Percentiles rank a stretch among this genome's conserved stretches.
phyloP scores from a whole-genome alignment of 179 eudicot species.

The Silene vulgaris region DNA sequence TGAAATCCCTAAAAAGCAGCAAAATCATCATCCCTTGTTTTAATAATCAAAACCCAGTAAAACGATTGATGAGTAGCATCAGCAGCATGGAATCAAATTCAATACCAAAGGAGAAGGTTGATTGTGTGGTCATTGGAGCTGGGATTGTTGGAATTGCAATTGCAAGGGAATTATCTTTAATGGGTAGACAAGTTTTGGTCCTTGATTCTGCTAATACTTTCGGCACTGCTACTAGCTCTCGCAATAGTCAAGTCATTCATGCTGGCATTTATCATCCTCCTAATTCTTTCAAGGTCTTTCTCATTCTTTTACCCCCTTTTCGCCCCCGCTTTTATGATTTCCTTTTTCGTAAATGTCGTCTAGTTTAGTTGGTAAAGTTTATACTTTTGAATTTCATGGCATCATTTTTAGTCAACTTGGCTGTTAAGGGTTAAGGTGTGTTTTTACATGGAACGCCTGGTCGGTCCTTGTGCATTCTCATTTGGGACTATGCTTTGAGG shows the following conservation, averaged over 20 bases:
- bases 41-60: not conserved
- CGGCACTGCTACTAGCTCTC: constrained; percentile 78
- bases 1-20: constrained; percentile 4
- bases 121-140: constrained; percentile 85
- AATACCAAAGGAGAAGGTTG: constrained; percentile 59
- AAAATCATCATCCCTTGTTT: not conserved
- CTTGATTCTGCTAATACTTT: constrained; percentile 68
- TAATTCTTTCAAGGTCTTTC: constrained; percentile 61
- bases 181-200: constrained; percentile 59
- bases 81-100: constrained; percentile 20
- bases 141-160: constrained; percentile 82
- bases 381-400: no score
- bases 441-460: not conserved
- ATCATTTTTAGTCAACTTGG: no score
- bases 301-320: constrained; percentile 3
- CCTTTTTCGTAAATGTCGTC: not conserved
- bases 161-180: constrained; percentile 58
- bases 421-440: not conserved
- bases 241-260: constrained; percentile 91
- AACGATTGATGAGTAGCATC: constrained; percentile 10
- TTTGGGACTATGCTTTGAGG: not conserved
- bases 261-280: constrained; percentile 84
- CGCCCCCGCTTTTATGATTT: not conserved
- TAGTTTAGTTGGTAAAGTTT: no score
- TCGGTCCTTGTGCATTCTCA: not conserved